Base-by-base conservation (phyloP, 257 asterid genomes). In the Jacaranda mimosifolia region DNA sequence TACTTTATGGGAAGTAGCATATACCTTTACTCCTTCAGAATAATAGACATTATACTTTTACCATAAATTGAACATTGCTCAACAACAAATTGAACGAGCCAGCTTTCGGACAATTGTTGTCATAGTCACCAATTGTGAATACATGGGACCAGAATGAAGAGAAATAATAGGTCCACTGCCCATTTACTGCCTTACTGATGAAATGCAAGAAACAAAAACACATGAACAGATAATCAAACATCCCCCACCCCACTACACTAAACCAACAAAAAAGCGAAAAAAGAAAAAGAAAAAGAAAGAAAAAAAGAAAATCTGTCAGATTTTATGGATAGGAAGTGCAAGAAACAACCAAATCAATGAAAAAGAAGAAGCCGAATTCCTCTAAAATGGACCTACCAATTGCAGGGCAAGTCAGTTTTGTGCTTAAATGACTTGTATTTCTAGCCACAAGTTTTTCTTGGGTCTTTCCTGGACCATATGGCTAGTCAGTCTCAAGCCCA, bases 241-340 rank as follows among this genome's bases (percentile, higher is more conserved):
- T 9, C 32, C 32, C 32, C 32, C 32, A 26, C 32, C 32, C 32
- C 15, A 3, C n/a, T 13, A 5, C 9, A n/a, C 59, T 7, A 7
- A 53, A 15, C 9, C 5, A n/a, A 2, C 1, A 14, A 26, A 26
- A 8, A 4, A 11, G 3, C 0, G 11, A 21, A 6, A 3, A 62
- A 26, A 17, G 2, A 59, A 62, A 62, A 13, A 32, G 4, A 58
- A 19, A 1, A 9, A 21, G 19, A 58, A 19, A 8, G 17, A 59
- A 32, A 26, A 26, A 32, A 1, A 32, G 13, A 14, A 62, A 32
- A 63, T 63, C 5, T 81, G 78, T 81, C 85, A 76, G 85, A 70
- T 58, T 21, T 83, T 39, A 39, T 79, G 82, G 84, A 79, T 72
- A 83, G 65, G 81, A 83, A 75, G 13, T 64, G 69, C 78, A 78